Conservation (phyloP, 2,329 filamentous ascomycete genomes). For the Hymenotorrendiella dingleyae region DNA sequence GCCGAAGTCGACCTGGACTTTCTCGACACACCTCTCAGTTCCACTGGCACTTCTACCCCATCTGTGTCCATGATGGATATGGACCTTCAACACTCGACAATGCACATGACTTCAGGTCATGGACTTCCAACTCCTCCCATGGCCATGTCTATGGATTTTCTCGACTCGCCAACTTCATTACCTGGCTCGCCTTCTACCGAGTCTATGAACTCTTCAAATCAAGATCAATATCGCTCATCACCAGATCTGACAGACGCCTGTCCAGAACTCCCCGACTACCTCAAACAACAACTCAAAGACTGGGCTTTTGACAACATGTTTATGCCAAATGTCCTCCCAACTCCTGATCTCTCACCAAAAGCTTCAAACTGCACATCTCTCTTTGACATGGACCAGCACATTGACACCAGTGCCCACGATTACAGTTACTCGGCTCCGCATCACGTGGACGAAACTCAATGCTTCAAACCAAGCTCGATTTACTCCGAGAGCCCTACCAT, state of each 20-base stretch:
- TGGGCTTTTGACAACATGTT: conserved; percentile 10
- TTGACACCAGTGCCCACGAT: not conserved
- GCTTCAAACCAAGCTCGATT: conserved; percentile 7
- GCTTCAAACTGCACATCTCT: conserved; percentile 1
- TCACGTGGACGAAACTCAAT: not conserved
- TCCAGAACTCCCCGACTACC: conserved; percentile 6
- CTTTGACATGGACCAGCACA: conserved; percentile 3
- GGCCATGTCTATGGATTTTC: conserved; percentile 5
- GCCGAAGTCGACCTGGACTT: conserved; percentile 2
- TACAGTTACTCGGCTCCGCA: not conserved
- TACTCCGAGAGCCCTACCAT: conserved; percentile 7
- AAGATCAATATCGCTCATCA: conserved; percentile 3
- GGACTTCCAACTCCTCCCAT: conserved; percentile 7
- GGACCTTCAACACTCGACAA: not conserved
- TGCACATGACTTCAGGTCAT: not conserved
- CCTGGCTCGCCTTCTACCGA: not conserved
- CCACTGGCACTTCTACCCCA: not conserved
- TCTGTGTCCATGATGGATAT: conserved; percentile 1
- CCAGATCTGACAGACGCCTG: conserved; percentile 5
- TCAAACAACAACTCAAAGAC: conserved; percentile 7
- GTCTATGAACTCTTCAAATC: not conserved
- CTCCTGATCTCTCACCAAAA: conserved; percentile 4
- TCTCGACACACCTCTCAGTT: not conserved
- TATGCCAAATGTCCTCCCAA: conserved; percentile 3
- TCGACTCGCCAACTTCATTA: conserved; percentile 2